Base-by-base conservation (phyloP, 2,329 filamentous ascomycete species). In the Fusarium papillatum region DNA sequence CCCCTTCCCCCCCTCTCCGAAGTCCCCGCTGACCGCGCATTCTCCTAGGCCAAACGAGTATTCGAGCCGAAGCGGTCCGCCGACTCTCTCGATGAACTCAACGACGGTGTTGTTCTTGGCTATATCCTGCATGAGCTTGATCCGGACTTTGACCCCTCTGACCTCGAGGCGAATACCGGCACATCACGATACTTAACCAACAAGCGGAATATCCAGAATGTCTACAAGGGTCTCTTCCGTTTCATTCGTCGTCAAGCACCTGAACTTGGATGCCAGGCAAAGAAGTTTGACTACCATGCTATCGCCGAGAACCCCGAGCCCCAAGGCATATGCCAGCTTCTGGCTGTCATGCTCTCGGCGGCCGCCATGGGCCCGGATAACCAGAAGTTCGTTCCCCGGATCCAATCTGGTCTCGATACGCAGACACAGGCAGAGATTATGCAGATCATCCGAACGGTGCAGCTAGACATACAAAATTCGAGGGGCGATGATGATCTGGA, bases 281-380 rank as follows among this genome's bases (percentile, higher is more conserved):
- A 87, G 76, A 85, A 86, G 50, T 86, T 89, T 67, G 87, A 92
- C 77, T 90, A 91, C 77, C 90, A 90, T 82, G 86, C 87, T 63
- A 87, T 92, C 66, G 89, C 88, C 72, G 89, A 90, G 76, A 87
- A 90, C 74, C 88, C 89, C 31, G 89, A 90, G 77, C 84, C 86
- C 31, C 85, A 89, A 74, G 87, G 89, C 73, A 88, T 91, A 64
- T 85, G 86, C 75, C 88, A 93, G 86, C 85, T 94, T 63, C 85
- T 94, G 50, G 90, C 91, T 70, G 86, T 93, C 67, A 88, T 93
- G 80, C 86, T 94, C 26, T 88, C 82, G 17, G 84, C 92, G n/a
- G 90, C 90, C 31, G 89, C 92, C 73, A 88, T 89, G 80, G 91
- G 91, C 16, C 88, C 90, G 31, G 88, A 90, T 66, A 88, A 88